Evolutionary conservation across 805 yeast genomes (phyloP).

Genomic region (Kodamaea hsintzibuensis): DNA sequence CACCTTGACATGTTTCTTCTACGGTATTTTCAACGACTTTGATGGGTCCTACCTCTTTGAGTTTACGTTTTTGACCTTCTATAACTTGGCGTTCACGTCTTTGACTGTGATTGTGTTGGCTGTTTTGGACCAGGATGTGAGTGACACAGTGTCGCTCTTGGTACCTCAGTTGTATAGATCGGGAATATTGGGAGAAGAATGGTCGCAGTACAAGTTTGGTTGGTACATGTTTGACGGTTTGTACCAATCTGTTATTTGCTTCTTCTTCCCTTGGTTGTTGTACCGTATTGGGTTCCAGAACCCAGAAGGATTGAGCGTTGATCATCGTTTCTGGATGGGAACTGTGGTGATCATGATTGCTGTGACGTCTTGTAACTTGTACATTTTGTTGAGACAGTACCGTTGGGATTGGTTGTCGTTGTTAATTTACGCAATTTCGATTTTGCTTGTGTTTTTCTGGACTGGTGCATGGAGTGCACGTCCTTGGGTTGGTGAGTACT

Average conservation of each 20-base stretch:
- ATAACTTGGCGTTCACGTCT: conserved; percentile 81
- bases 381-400: conserved; percentile 64
- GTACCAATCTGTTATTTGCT: conserved; percentile 71
- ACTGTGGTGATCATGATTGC: conserved; percentile 65
- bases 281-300: conserved; percentile 35
- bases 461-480: conserved; percentile 76
- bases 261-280: conserved; percentile 68
- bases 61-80: conserved; percentile 77
- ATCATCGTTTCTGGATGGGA: conserved; percentile 77
- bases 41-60: conserved; percentile 82
- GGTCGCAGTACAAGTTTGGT: conserved; percentile 67
- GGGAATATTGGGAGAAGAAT: conserved; percentile 73
- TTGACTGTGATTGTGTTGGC: conserved; percentile 78
- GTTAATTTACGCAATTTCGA: conserved; percentile 56
- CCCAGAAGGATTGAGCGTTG: conserved; percentile 56
- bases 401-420: conserved; percentile 81
- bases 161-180: conserved; percentile 75
- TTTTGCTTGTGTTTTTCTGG: conserved; percentile 68
- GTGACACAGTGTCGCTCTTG: conserved; percentile 62
- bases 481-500: conserved; percentile 54
- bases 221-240: conserved; percentile 77
- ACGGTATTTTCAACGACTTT: conserved; percentile 68
- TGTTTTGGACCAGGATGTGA: conserved; percentile 79
- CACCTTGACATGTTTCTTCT: conserved; percentile 77
- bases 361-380: conserved; percentile 64